A percentile compares a stretch with the other conserved stretches of the same genome.
Conservation (phyloP, 208 protist genomes). For the Naegleria fowleri region DNA sequence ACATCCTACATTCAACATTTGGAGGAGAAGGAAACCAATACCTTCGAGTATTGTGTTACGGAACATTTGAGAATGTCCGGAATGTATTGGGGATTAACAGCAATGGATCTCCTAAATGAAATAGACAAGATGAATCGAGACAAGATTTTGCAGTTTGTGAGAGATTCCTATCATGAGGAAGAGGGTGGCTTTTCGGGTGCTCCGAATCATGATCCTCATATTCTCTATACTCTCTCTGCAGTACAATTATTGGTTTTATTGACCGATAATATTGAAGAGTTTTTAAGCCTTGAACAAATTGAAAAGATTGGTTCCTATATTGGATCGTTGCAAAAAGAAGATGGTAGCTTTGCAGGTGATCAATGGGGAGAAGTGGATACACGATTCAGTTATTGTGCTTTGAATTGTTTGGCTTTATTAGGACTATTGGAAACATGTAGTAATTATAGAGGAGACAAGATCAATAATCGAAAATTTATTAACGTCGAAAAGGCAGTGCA, state of each 20-base stretch:
- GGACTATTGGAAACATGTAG: conserved; percentile 27
- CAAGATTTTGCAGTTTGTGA: conserved; percentile 81
- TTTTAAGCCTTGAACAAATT: background rate
- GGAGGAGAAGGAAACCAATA: conserved; percentile 62
- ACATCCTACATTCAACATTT: conserved; percentile 49
- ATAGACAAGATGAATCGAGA: conserved; percentile 69
- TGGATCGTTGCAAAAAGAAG: conserved; percentile 77
- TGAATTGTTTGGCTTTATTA: conserved; percentile 86
- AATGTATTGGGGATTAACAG: conserved; percentile 92
- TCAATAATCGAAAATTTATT: conserved; percentile 54
- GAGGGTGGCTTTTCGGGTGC: conserved; percentile 95
- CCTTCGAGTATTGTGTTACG: conserved; percentile 77
- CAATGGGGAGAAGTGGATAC: conserved; percentile 97
- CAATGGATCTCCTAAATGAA: conserved; percentile 61
- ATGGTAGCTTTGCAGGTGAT: conserved; percentile 98
- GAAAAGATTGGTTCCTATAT: conserved; percentile 44
- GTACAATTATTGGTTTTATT: conserved; percentile 85
- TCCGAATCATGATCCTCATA: conserved; percentile 89
- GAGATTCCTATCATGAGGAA: conserved; percentile 76
- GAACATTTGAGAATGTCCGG: conserved; percentile 94
- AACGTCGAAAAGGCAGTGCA: conserved; percentile 72
- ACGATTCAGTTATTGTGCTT: conserved; percentile 93
- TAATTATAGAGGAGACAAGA: conserved; percentile 39
- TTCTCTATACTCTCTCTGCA: conserved; percentile 96
- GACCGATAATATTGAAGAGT: conserved; percentile 52